Percentiles rank a stretch among this genome's conserved stretches.
Evolutionary conservation across 257 asterid genomes (phyloP).

Genomic region (Solanum pinnatisectum): DNA sequence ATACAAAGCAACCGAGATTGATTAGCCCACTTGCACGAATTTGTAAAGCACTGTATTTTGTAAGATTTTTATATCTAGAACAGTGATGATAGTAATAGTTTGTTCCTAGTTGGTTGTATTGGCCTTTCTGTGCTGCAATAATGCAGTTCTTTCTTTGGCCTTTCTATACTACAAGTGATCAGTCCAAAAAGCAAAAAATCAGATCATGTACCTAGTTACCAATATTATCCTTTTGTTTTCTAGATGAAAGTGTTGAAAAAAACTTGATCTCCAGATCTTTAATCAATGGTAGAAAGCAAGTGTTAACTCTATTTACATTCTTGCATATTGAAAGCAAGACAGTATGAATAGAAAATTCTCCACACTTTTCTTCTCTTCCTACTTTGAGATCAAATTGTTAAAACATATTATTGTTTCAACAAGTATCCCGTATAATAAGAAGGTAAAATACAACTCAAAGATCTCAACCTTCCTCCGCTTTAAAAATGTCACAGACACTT

Average conservation of each 20-base stretch:
- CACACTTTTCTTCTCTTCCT: background rate
- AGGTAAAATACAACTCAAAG: background rate
- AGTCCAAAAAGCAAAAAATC: background rate
- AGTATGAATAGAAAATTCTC: background rate
- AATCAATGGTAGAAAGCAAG: background rate
- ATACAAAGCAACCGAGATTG: background rate
- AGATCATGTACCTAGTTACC: background rate
- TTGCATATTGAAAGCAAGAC: background rate
- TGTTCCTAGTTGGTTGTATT: background rate
- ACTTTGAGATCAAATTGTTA: background rate
- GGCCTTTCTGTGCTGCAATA: background rate
- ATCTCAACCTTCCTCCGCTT: background rate
- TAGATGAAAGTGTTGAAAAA: background rate
- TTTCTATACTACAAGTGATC: background rate
- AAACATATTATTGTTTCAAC: background rate
- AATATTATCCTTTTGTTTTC: background rate
- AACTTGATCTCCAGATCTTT: background rate
- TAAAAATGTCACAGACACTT: background rate
- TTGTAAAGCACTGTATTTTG: slow-evolving; percentile 20
- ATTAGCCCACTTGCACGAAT: slow-evolving; percentile 9
- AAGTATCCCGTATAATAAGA: background rate
- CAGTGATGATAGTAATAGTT: background rate
- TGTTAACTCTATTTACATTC: background rate
- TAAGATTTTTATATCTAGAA: background rate
- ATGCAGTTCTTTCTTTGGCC: background rate